Base-by-base conservation (phyloP, 805 yeast species). In the Saccharomycopsis sp. region DNA sequence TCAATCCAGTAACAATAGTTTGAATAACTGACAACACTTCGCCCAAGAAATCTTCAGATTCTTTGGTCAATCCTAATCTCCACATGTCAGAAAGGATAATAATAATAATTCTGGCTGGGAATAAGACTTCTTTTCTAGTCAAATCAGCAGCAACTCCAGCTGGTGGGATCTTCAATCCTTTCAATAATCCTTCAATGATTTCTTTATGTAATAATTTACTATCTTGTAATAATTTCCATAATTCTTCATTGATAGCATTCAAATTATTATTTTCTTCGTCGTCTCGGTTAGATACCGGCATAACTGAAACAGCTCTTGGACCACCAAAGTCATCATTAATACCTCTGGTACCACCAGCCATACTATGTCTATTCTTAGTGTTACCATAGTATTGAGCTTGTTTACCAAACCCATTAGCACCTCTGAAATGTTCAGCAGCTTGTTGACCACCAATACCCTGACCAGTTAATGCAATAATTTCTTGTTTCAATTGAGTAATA, bases 81-180 rank as follows among this genome's bases (percentile, higher is more conserved):
- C 98, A 93, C 97, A 93, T 88, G 63, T 93, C 98, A 57, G 94
- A 81, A 52, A 90, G 70, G 27, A 90, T 82, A 53, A 93, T 83
- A 57, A 93, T 90, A 57, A 93, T 79, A 53, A 93, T 86, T 70
- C 96, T 79, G 1, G 97, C 93, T 22, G 98, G 98, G 79, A 88
- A 93, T 44, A 93, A 70, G 8, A 90, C 95, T 61, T 93, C 97
- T 59, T 88, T 87, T 59, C 86, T 76, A 13, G 89, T 79, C 52
- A 87, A 69, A 56, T 81, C 86, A 38, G 86, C 81, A 36, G 93
- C 88, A 39, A 84, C 86, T 49, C 87, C 84, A 19, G 95, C 82
- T 31, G 81, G 77, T 37, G 97, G 97, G 43, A 89, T 78, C 63
- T 79, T 84, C 62, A 90, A 72, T 8, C 87, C 89, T 67, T 79